Evolutionary conservation across 192 early-diverging fungal genomes (phyloP).

Genomic region (Entrophospora sp.): DNA sequence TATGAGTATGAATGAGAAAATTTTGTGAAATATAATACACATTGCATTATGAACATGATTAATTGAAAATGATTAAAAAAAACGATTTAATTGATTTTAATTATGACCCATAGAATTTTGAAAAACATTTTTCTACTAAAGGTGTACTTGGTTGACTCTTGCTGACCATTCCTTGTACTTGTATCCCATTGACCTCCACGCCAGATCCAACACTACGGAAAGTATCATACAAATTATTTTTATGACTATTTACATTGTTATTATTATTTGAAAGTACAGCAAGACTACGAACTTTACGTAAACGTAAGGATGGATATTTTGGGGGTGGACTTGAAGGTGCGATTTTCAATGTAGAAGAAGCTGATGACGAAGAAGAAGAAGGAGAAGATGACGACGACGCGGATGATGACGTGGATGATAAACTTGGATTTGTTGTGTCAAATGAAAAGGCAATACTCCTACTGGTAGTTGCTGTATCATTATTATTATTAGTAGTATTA

Average conservation of each 20-base stretch:
- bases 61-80: neutral
- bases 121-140: neutral
- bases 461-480: neutral
- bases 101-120: neutral
- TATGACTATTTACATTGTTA: neutral
- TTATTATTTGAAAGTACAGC: neutral
- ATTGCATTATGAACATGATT: neutral
- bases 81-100: no score
- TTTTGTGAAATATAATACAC: neutral
- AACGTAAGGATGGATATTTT: slow-evolving; percentile 7
- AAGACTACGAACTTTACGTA: neutral
- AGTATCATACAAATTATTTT: no score
- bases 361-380: neutral
- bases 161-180: slow-evolving; percentile 12
- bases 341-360: neutral
- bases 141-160: neutral
- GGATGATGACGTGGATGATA: neutral
- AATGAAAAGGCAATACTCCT: no score
- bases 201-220: slow-evolving; percentile 16
- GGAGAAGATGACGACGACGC: neutral
- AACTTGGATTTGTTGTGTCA: no score
- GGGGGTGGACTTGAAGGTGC: neutral
- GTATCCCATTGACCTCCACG: slow-evolving; percentile 15
- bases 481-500: neutral
- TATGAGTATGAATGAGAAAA: neutral